phyloP scores from a whole-genome alignment of 257 asterid species.

The Asclepias syriaca region DNA sequence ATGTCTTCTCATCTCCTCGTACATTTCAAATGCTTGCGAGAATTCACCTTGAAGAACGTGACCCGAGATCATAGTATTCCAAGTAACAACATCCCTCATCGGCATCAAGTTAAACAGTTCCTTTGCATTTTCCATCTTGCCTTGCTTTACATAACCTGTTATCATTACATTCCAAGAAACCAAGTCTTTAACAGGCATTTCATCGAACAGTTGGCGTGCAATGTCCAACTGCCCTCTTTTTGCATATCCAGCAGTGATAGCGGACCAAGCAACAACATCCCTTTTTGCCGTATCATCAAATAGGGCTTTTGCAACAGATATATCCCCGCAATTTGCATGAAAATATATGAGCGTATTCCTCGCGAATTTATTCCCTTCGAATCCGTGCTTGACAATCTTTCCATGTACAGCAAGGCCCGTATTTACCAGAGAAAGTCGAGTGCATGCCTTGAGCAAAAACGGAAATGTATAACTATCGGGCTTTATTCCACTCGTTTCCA shows the following conservation, averaged over 20 bases:
- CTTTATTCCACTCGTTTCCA: conserved; percentile 35
- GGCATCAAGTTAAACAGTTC: conserved; percentile 53
- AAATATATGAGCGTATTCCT: conserved; percentile 63
- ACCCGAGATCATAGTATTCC: conserved; percentile 72
- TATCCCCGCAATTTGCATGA: conserved; percentile 62
- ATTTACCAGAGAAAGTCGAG: conserved; percentile 53
- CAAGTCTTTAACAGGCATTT: conserved; percentile 61
- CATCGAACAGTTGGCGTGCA: conserved; percentile 52
- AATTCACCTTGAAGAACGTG: conserved; percentile 43
- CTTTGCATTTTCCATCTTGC: conserved; percentile 52
- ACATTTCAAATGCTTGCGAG: conserved; percentile 49
- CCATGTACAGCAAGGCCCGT: conserved; percentile 52
- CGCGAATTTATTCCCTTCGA: conserved; percentile 53
- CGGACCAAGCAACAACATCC: conserved; percentile 81
- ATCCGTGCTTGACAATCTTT: conserved; percentile 54
- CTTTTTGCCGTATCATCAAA: conserved; percentile 38
- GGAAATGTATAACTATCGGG: conserved; percentile 55
- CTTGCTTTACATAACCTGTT: conserved; percentile 62
- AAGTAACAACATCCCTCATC: conserved; percentile 55
- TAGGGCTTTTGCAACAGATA: conserved; percentile 39
- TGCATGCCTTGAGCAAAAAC: conserved; percentile 51
- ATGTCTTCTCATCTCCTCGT: conserved; percentile 42
- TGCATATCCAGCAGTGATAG: conserved; percentile 69
- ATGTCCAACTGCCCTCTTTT: conserved; percentile 46
- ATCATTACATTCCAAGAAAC: conserved; percentile 81